Conservation (phyloP, 495 filamentous ascomycete species). For the Trypethelium eluteriae region DNA sequence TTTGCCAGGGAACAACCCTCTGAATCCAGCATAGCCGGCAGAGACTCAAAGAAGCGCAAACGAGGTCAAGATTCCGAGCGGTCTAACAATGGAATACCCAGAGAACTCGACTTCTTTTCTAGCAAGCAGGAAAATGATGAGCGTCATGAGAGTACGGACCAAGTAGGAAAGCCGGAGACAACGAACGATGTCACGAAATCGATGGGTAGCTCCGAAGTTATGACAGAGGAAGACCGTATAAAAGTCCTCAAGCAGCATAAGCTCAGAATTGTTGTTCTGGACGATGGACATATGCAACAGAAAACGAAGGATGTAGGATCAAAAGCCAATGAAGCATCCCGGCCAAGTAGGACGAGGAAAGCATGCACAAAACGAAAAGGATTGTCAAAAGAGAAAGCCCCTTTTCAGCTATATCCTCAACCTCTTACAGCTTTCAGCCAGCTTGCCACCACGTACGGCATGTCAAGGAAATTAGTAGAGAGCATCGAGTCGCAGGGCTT, state of each 20-base stretch:
- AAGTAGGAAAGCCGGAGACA: slow-evolving; percentile 8
- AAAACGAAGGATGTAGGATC: slow-evolving; percentile 35
- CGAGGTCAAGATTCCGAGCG: slow-evolving; percentile 21
- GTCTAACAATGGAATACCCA: slow-evolving; percentile 12
- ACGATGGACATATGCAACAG: slow-evolving; percentile 32
- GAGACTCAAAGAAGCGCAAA: slow-evolving; percentile 31
- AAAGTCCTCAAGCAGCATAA: slow-evolving; percentile 74
- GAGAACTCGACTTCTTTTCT: slow-evolving; percentile 35
- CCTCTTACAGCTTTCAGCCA: slow-evolving; percentile 73
- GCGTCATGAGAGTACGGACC: neutral
- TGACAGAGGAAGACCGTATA: slow-evolving; percentile 60
- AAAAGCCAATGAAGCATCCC: slow-evolving; percentile 17
- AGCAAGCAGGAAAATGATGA: neutral
- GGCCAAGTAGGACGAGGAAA: slow-evolving; percentile 43
- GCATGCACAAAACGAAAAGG: slow-evolving; percentile 26
- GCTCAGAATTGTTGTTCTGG: slow-evolving; percentile 65
- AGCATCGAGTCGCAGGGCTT: slow-evolving; percentile 84
- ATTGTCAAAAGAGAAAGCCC: slow-evolving; percentile 43
- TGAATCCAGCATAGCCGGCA: slow-evolving; percentile 24
- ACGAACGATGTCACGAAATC: slow-evolving; percentile 8
- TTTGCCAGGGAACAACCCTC: slow-evolving; percentile 39
- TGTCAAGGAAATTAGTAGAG: slow-evolving; percentile 60
- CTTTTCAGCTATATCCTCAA: slow-evolving; percentile 57
- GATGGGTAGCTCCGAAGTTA: neutral
- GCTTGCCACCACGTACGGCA: slow-evolving; percentile 57